Conservation (phyloP, 2,329 filamentous ascomycete species). For the Lojkania enalia region DNA sequence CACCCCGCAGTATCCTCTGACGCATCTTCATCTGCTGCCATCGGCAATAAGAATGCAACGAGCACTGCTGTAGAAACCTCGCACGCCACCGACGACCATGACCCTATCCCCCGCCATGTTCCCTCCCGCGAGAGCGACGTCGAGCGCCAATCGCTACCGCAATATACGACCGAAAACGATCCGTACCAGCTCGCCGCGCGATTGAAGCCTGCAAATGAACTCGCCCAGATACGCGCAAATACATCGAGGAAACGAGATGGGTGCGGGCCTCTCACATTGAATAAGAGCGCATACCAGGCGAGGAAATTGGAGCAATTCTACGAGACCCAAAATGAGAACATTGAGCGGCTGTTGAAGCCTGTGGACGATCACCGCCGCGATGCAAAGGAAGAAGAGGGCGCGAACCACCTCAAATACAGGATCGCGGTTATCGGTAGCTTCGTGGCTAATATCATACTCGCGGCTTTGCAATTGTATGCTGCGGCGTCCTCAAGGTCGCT, state of each 20-base stretch:
- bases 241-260: conserved; percentile 73
- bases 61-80: conserved; percentile 47
- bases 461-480: conserved; percentile 83
- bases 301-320: conserved; percentile 79
- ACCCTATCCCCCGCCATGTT: conserved; percentile 43
- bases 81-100: conserved; percentile 29
- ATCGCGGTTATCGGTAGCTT: conserved; percentile 72
- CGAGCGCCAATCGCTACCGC: conserved; percentile 58
- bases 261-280: conserved; percentile 49
- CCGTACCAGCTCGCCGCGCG: conserved; percentile 78
- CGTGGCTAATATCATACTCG: conserved; percentile 76
- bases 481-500: conserved; percentile 86
- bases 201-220: conserved; percentile 76
- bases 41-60: conserved; percentile 31
- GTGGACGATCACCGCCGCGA: conserved; percentile 88
- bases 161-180: conserved; percentile 68
- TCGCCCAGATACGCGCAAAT: conserved; percentile 78
- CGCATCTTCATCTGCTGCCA: conserved; percentile 16
- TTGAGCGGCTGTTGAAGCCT: conserved; percentile 85
- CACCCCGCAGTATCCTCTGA: conserved; percentile 20
- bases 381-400: conserved; percentile 76
- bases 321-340: conserved; percentile 87
- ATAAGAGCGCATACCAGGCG: conserved; percentile 48
- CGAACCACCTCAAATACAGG: conserved; percentile 76
- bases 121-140: conserved; percentile 43